Conservation (phyloP, 495 filamentous ascomycete genomes). For the Chaetomidium leptoderma region DNA sequence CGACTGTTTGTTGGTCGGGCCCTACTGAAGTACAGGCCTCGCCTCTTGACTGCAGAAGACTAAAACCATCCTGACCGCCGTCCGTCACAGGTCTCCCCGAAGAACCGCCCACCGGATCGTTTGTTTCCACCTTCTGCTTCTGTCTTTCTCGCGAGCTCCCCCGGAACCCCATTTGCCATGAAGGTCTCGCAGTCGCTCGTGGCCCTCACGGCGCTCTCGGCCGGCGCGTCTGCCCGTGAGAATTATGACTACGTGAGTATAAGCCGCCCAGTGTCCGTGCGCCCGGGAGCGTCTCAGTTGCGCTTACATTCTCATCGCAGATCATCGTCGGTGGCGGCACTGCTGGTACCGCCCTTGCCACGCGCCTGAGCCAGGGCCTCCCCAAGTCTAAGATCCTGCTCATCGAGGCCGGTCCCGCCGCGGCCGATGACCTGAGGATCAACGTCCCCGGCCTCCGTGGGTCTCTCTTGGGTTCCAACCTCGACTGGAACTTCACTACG, state of each 20-base stretch:
- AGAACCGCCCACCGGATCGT: not conserved
- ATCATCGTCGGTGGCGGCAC: constrained; percentile 65
- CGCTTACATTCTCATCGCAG: not conserved
- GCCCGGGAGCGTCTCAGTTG: too few relatives aligned
- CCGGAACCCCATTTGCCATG: not conserved
- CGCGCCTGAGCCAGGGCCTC: constrained; percentile 51
- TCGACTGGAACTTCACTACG: constrained; percentile 31
- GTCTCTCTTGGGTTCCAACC: constrained; percentile 37
- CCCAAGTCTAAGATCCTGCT: constrained; percentile 49
- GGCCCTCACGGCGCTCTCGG: not conserved
- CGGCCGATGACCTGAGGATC: constrained; percentile 42
- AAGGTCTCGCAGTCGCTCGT: not conserved
- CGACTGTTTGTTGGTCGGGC: too few relatives aligned
- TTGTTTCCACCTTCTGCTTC: not conserved
- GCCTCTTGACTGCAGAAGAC: not conserved
- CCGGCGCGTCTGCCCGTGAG: not conserved
- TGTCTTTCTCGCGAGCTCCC: not conserved
- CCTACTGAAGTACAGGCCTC: too few relatives aligned
- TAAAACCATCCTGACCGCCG: not conserved
- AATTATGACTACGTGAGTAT: constrained; percentile 2
- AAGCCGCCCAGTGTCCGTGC: not conserved
- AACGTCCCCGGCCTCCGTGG: constrained; percentile 39
- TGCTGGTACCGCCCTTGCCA: constrained; percentile 53
- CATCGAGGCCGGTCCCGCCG: constrained; percentile 51
- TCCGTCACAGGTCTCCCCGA: not conserved